Evolutionary conservation across 805 yeast genomes (phyloP), one percentile per base, ranked within the genome.

Genomic region (Phaffomyces opuntiae): DNA sequence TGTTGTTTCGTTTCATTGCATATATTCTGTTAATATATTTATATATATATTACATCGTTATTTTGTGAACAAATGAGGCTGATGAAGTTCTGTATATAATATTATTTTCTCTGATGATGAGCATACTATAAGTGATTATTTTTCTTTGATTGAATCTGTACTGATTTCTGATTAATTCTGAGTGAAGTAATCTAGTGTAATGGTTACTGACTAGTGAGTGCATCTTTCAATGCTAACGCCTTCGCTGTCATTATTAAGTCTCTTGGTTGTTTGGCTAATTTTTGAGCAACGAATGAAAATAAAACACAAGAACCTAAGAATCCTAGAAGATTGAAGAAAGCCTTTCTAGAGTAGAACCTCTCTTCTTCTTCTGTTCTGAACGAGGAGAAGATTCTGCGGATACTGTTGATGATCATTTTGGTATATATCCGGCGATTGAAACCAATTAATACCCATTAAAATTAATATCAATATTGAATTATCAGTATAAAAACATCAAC

Each of bases 291-390:
- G 53, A 87, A 79, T 29, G 91, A 83, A 61, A 88, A 87, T 32
- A 81, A 66, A 13, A 86, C 90, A 60, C 95, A 86, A 16, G 89
- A 76, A 0, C 91, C 88, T 14, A 87, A 62, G 54, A 86, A 87
- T 14, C 96, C 96, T 27, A 87, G 67, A 27, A 88, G 72, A 51
- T 87, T 80, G 66, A 81, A 83, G 57, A 83, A 83, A 1, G 96
- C 96, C 50, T 75, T 72, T 40, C 96, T 68, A 0, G 95, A 85
- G 54, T 79, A 83, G 43, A 72, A 67, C 42, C 90, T 68, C 61
- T 88, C 96, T 55, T 87, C 96, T 53, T 87, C 95, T 51, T 87
- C 95, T 3, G 93, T 78, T 17, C 96, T 66, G 57, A 87, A 87
- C 5, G 93, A 83, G 21, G 89, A 80, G 59, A 87, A 87, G 38